Percentiles rank a stretch among this genome's conserved stretches.
Conservation (phyloP, 2,329 filamentous ascomycete species). For the Colletotrichum somersetense region DNA sequence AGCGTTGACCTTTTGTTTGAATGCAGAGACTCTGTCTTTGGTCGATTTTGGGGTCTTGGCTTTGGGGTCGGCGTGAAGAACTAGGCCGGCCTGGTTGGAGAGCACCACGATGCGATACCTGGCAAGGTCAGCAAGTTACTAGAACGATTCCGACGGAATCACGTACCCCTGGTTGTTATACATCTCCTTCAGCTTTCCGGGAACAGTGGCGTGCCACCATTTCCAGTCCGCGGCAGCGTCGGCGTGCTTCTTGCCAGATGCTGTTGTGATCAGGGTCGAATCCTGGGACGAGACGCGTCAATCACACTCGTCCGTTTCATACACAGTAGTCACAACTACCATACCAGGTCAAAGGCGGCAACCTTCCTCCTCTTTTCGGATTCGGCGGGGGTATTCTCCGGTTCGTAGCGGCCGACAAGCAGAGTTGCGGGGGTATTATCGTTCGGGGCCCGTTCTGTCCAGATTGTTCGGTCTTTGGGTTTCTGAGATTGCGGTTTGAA, state of each 20-base stretch:
- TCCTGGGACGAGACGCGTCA: slow-evolving; percentile 66
- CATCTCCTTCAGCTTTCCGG: slow-evolving; percentile 74
- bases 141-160: not conserved
- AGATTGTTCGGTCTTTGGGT: slow-evolving; percentile 79
- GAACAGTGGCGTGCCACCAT: slow-evolving; percentile 87
- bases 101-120: slow-evolving; percentile 84
- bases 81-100: slow-evolving; percentile 90
- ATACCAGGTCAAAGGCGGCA: slow-evolving; percentile 77
- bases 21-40: slow-evolving; percentile 78
- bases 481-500: slow-evolving; percentile 91
- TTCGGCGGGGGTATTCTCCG: slow-evolving; percentile 52
- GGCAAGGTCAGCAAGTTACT: slow-evolving; percentile 13
- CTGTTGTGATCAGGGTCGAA: slow-evolving; percentile 85
- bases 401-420: slow-evolving; percentile 79
- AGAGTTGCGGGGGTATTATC: slow-evolving; percentile 68
- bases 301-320: not conserved
- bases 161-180: slow-evolving; percentile 74
- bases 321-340: slow-evolving; percentile 25
- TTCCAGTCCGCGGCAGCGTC: slow-evolving; percentile 85
- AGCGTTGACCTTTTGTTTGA: slow-evolving; percentile 82
- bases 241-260: slow-evolving; percentile 84
- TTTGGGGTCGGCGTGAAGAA: slow-evolving; percentile 80
- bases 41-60: slow-evolving; percentile 67
- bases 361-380: slow-evolving; percentile 66
- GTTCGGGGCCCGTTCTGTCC: slow-evolving; percentile 73